Conservation (phyloP, 495 filamentous ascomycete genomes). For the Aspergillus asperescens region DNA sequence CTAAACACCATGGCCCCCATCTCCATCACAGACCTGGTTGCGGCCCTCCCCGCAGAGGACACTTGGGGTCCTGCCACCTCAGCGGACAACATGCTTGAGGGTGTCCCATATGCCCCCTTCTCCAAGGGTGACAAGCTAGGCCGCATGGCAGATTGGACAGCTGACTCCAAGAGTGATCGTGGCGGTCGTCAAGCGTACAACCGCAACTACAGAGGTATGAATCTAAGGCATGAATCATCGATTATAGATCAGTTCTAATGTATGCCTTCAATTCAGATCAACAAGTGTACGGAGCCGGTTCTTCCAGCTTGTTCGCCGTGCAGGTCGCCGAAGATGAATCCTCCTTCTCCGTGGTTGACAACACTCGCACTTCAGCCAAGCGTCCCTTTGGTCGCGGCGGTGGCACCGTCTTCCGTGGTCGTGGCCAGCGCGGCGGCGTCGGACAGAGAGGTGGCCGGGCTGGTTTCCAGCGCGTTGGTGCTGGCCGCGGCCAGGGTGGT, state of each 20-base stretch:
- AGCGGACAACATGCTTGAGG: constrained; percentile 78
- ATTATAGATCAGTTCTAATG: background rate
- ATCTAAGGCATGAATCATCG: background rate
- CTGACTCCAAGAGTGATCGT: constrained; percentile 83
- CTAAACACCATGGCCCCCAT: constrained; percentile 47
- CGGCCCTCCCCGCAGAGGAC: constrained; percentile 58
- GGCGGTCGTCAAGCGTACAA: constrained; percentile 83
- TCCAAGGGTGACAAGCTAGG: constrained; percentile 98
- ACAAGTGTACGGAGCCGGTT: constrained; percentile 91
- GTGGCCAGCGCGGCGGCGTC: constrained; percentile 58
- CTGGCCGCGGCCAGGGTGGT: constrained; percentile 53
- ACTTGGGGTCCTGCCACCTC: constrained; percentile 81
- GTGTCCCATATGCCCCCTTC: constrained; percentile 94
- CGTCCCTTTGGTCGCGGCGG: constrained; percentile 83
- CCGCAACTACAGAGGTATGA: constrained; percentile 80
- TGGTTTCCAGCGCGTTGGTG: constrained; percentile 61
- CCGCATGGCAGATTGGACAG: constrained; percentile 98
- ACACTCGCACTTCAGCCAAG: constrained; percentile 77
- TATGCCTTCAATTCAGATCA: constrained; percentile 57
- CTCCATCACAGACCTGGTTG: constrained; percentile 56
- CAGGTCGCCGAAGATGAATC: constrained; percentile 92
- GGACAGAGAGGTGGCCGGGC: constrained; percentile 49
- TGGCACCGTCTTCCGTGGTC: constrained; percentile 79
- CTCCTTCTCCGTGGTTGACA: constrained; percentile 96
- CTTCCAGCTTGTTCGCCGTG: constrained; percentile 79